phyloP scores from a whole-genome alignment of 2,329 filamentous ascomycete genomes.

The Fusarium floridanum region DNA sequence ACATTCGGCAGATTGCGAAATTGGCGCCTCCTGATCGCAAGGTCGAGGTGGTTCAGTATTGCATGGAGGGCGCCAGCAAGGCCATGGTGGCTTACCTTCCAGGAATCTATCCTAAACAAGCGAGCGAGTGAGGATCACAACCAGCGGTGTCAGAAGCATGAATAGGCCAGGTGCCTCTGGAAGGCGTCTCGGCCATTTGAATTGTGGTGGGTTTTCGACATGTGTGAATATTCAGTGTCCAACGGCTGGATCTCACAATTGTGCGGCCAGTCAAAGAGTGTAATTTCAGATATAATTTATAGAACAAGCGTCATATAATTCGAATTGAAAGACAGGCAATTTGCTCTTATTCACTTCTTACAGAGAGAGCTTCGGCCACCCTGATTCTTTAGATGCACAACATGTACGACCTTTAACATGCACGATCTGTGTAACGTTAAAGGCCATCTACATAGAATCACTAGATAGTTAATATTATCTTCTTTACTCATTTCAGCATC shows the following conservation, averaged over 20 bases:
- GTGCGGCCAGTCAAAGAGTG: not conserved
- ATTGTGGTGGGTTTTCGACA: not conserved
- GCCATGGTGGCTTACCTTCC: constrained; percentile 76
- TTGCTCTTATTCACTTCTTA: not conserved
- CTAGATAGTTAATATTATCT: too few relatives aligned
- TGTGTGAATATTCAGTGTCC: not conserved
- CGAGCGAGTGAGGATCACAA: constrained; percentile 12
- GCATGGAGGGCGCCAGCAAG: constrained; percentile 90
- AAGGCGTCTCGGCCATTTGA: not conserved
- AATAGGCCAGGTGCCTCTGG: not conserved
- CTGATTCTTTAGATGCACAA: too few relatives aligned
- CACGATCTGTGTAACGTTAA: not conserved
- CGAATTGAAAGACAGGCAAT: not conserved
- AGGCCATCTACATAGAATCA: not conserved
- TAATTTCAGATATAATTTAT: not conserved
- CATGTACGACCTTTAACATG: not conserved
- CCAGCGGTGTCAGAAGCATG: not conserved
- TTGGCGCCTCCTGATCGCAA: constrained; percentile 65
- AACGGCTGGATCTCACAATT: not conserved
- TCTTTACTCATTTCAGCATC: not conserved
- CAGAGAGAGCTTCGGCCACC: not conserved
- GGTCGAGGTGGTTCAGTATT: constrained; percentile 88
- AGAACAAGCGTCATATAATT: not conserved
- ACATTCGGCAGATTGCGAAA: constrained; percentile 81
- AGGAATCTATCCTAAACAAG: constrained; percentile 31